These are phyloP conservation scores for Aspergillus floridensis DNA, from an alignment of 2,329 filamentous ascomycete genomes.

Conservation along the genomic window DNA sequence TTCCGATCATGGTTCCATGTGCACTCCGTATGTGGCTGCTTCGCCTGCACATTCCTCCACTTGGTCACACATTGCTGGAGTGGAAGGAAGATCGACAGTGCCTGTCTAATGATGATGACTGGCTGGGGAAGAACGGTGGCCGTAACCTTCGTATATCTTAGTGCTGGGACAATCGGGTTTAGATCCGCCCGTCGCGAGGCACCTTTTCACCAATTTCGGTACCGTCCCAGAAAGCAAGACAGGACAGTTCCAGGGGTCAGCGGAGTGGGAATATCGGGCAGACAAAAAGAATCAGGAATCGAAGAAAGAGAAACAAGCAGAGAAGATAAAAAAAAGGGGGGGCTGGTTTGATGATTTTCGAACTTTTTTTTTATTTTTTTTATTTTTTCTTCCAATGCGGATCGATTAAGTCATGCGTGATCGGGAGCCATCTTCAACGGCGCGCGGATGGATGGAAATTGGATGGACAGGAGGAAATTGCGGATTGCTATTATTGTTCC, in stretches of 20 bases:
- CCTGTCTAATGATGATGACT: not conserved
- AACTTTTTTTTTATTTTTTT: no score
- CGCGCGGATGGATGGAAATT: not conserved
- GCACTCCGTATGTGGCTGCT: not conserved
- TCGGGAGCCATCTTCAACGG: not conserved
- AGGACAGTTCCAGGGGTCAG: constrained; percentile 12
- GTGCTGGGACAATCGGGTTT: not conserved
- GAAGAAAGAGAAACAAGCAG: not conserved
- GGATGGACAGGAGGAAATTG: not conserved
- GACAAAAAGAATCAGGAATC: not conserved
- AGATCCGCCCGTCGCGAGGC: constrained; percentile 3
- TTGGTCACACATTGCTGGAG: not conserved
- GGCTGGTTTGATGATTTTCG: not conserved
- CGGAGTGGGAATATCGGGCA: not conserved
- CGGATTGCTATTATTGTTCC: not conserved
- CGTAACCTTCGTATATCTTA: not conserved
- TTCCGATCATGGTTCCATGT: not conserved
- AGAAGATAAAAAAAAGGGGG: not conserved
- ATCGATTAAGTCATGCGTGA: not conserved
- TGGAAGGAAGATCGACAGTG: not conserved
- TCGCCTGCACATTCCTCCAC: not conserved
- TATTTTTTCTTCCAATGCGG: not conserved
- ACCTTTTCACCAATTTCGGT: constrained; percentile 2
- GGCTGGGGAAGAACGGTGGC: not conserved
- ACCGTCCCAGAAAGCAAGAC: constrained; percentile 1